Conservation (phyloP, 1,284 basidiomycete genomes). For the Paramarasmius palmivorus region DNA sequence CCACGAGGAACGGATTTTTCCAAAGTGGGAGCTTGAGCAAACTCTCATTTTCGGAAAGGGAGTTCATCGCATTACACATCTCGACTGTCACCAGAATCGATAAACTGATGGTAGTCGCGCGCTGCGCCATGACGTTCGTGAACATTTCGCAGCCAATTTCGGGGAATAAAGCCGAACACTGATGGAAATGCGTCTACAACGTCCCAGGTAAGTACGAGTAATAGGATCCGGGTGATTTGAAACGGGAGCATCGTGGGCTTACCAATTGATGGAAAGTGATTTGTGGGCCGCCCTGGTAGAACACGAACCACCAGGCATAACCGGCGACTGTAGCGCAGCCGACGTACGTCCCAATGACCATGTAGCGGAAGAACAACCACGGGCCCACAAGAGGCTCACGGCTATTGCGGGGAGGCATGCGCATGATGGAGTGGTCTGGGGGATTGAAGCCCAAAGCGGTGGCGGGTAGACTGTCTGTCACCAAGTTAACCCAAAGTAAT, state of each 20-base stretch:
- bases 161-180: constrained; percentile 81
- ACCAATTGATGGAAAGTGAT: constrained; percentile 93
- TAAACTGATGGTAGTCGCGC: constrained; percentile 94
- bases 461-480: constrained; percentile 94
- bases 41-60: constrained; percentile 96
- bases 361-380: constrained; percentile 96
- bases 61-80: constrained; percentile 99
- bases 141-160: constrained; percentile 95
- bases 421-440: constrained; percentile 95
- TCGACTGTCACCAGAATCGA: constrained; percentile 94
- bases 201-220: constrained; percentile 1
- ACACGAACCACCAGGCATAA: constrained; percentile 99
- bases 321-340: constrained; percentile 95
- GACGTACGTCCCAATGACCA: constrained; percentile 93
- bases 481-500: constrained; percentile 95
- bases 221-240: neutral
- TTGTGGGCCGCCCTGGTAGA: constrained; percentile 87
- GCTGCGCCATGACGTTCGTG: constrained; percentile 78
- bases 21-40: constrained; percentile 87
- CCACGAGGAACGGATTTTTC: constrained; percentile 92
- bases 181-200: constrained; percentile 88
- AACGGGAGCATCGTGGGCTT: constrained; percentile 33
- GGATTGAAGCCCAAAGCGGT: constrained; percentile 99
- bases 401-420: constrained; percentile 84
- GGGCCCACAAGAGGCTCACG: constrained; percentile 89